Evolutionary conservation across 805 yeast species (phyloP).

Genomic region (Kodamaea laetipori): DNA sequence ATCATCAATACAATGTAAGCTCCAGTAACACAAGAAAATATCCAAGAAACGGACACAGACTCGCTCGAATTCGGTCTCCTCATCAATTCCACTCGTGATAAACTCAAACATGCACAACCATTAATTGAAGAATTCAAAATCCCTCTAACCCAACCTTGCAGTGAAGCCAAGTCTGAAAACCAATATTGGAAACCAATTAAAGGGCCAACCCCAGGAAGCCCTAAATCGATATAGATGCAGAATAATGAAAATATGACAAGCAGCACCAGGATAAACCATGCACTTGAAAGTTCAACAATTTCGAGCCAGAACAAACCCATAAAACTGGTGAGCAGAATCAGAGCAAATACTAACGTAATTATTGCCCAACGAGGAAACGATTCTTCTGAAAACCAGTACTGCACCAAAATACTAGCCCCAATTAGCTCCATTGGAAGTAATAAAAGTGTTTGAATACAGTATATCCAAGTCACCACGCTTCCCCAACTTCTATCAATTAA

Average conservation of each 20-base stretch:
- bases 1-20: not conserved
- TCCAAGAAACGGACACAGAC: not conserved
- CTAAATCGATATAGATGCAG: not conserved
- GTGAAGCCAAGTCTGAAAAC: not conserved
- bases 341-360: not conserved
- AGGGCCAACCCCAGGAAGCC: not conserved
- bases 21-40: not conserved
- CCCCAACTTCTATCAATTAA: constrained; percentile 30
- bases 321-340: not conserved
- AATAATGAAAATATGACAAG: not conserved
- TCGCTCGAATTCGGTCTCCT: not conserved
- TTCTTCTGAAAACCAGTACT: not conserved
- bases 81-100: not conserved
- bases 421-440: constrained; percentile 31
- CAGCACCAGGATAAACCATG: not conserved
- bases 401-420: constrained; percentile 19
- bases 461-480: constrained; percentile 30
- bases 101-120: not conserved
- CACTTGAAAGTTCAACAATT: not conserved
- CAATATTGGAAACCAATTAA: constrained; percentile 1
- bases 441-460: constrained; percentile 26
- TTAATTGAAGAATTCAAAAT: not conserved
- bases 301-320: not conserved
- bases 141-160: not conserved
- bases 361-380: constrained; percentile 4